A percentile compares a stretch with the other conserved stretches of the same genome.
Conservation (phyloP, 2,329 filamentous ascomycete species). For the Bretziella fagacearum region DNA sequence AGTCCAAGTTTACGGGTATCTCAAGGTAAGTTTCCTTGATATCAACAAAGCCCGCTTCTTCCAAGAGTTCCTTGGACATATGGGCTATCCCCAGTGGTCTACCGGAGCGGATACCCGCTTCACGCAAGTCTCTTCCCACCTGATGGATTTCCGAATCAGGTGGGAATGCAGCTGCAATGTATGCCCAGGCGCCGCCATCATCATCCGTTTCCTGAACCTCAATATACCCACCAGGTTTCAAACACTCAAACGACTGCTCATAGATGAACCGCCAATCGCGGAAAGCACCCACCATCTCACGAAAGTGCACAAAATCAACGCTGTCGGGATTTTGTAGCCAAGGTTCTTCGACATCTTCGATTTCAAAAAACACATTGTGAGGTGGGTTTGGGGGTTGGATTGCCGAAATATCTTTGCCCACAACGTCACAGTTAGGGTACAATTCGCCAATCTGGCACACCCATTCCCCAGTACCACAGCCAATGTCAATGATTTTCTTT, state of each 20-base stretch:
- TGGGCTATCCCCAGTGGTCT: constrained; percentile 29
- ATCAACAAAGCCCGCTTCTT: constrained; percentile 35
- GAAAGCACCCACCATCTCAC: constrained; percentile 39
- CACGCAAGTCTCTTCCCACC: constrained; percentile 26
- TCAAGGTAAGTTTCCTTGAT: constrained; percentile 30
- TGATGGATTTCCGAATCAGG: constrained; percentile 29
- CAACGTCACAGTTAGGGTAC: constrained; percentile 37
- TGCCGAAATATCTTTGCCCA: constrained; percentile 41
- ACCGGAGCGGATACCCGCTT: constrained; percentile 29
- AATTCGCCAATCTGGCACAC: constrained; percentile 36
- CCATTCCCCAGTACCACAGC: constrained; percentile 39
- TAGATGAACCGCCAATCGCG: constrained; percentile 39
- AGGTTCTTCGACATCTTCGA: constrained; percentile 40
- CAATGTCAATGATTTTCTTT: constrained; percentile 35
- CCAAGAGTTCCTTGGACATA: constrained; percentile 28
- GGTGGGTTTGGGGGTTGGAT: constrained; percentile 39
- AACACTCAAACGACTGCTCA: constrained; percentile 32
- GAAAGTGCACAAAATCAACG: constrained; percentile 40
- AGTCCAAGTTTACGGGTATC: constrained; percentile 31
- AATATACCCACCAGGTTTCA: constrained; percentile 41
- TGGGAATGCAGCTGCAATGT: constrained; percentile 23
- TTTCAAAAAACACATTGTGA: constrained; percentile 42
- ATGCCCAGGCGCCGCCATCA: constrained; percentile 21
- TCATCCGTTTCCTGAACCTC: constrained; percentile 39
- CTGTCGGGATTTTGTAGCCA: constrained; percentile 36